Conservation (phyloP, 768 basidiomycete species). For the Termitomyces sp. region DNA sequence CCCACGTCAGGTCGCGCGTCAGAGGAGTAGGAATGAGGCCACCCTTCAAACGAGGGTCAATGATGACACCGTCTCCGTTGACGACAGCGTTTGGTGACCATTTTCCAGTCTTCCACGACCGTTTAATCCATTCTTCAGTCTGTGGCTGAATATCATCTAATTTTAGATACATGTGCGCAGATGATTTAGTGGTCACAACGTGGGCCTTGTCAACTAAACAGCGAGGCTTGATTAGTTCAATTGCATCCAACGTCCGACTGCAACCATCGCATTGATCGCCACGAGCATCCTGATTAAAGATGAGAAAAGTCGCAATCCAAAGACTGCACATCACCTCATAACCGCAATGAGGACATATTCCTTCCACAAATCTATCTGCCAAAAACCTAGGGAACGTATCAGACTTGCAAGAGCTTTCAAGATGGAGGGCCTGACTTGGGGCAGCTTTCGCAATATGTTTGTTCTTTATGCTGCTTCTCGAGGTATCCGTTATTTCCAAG, state of each 20-base stretch:
- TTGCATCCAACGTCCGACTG: conserved; percentile 85
- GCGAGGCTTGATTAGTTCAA: conserved; percentile 91
- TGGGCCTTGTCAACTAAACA: conserved; percentile 85
- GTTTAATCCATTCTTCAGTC: conserved; percentile 84
- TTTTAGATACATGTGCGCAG: conserved; percentile 89
- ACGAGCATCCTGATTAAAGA: conserved; percentile 69
- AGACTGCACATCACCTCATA: conserved; percentile 52
- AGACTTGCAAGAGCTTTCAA: background rate
- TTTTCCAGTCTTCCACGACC: conserved; percentile 72
- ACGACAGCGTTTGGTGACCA: conserved; percentile 94
- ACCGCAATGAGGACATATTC: conserved; percentile 91
- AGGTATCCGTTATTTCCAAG: conserved; percentile 73
- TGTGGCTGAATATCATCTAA: conserved; percentile 78
- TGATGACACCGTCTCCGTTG: conserved; percentile 79
- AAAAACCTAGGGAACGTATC: conserved; percentile 58
- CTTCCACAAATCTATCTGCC: conserved; percentile 96
- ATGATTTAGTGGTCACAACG: conserved; percentile 64
- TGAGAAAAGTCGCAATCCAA: background rate
- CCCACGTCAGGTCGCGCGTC: conserved; percentile 94
- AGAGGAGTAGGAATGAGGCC: conserved; percentile 88
- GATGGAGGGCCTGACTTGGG: conserved; percentile 47
- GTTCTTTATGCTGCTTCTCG: conserved; percentile 80
- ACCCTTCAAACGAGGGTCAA: conserved; percentile 81
- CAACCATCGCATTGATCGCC: conserved; percentile 98
- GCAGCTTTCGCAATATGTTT: conserved; percentile 93